These are phyloP conservation scores for Trametes meyenii DNA, from an alignment of 768 basidiomycete species.

Conservation along the genomic window DNA sequence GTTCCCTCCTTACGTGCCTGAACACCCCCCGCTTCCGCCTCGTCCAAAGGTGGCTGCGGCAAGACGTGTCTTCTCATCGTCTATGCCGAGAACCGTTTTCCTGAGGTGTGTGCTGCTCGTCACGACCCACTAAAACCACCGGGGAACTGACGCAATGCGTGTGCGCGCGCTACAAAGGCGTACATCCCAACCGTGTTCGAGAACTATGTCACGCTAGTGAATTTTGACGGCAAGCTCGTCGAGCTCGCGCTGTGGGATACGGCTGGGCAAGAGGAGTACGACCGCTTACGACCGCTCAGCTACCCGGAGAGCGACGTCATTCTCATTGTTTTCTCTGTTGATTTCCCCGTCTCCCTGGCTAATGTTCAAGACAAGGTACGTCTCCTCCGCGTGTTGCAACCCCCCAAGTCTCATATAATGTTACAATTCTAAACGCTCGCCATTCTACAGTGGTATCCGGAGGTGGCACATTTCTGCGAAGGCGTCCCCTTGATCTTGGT, in stretches of 20 bases:
- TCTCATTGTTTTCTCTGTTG: conserved; percentile 91
- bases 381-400: conserved; percentile 5
- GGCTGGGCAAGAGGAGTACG: conserved; percentile 96
- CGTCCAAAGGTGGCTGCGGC: conserved; percentile 70
- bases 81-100: conserved; percentile 95
- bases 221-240: conserved; percentile 85
- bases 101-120: conserved; percentile 67
- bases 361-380: conserved; percentile 90
- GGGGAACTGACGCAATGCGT: neutral
- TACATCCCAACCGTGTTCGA: conserved; percentile 95
- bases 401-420: neutral
- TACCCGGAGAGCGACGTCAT: conserved; percentile 91
- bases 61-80: conserved; percentile 97
- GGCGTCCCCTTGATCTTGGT: conserved; percentile 89
- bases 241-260: conserved; percentile 99
- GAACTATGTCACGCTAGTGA: conserved; percentile 88
- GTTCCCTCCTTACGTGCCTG: conserved; percentile 12
- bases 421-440: conserved; percentile 13
- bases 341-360: conserved; percentile 87
- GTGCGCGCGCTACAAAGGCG: conserved; percentile 50
- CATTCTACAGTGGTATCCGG: conserved; percentile 78
- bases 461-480: conserved; percentile 92
- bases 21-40: neutral
- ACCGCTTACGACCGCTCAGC: conserved; percentile 81
- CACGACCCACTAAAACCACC: neutral